Conservation (phyloP, 441 rosid species). For the Gossypium aridum region DNA sequence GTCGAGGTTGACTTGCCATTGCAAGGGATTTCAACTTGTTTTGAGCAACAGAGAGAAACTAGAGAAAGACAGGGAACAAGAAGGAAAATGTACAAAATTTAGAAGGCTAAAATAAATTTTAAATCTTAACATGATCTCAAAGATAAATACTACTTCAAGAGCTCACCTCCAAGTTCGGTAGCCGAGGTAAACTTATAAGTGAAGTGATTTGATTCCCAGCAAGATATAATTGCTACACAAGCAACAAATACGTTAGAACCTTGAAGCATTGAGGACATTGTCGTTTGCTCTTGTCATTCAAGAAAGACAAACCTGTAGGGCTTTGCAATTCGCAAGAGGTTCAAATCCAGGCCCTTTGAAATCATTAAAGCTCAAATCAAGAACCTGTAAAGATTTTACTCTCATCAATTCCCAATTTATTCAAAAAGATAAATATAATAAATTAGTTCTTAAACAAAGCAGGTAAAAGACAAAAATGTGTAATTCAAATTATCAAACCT, state of each 20-base stretch:
- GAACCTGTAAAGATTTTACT: conserved; percentile 60
- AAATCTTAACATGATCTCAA: conserved; percentile 9
- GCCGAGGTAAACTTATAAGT: conserved; percentile 89
- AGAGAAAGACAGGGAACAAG: conserved; percentile 14
- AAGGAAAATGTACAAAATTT: background rate
- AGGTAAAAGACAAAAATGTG: background rate
- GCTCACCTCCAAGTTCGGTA: conserved; percentile 93
- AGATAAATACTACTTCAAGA: conserved; percentile 14
- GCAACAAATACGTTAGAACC: conserved; percentile 23
- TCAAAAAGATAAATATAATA: background rate
- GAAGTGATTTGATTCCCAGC: conserved; percentile 99
- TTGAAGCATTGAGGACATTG: conserved; percentile 17
- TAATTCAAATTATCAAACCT: conserved; percentile 48
- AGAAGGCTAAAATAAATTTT: background rate
- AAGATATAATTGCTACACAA: conserved; percentile 89
- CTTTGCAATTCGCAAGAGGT: conserved; percentile 90
- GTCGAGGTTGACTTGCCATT: conserved; percentile 98
- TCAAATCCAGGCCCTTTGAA: conserved; percentile 99
- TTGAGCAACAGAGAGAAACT: conserved; percentile 99
- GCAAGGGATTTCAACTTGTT: conserved; percentile 92
- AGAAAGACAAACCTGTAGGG: conserved; percentile 65
- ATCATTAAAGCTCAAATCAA: conserved; percentile 98
- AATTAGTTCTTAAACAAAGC: background rate
- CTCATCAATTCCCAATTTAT: conserved; percentile 7
- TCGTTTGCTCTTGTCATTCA: conserved; percentile 1